phyloP scores from a whole-genome alignment of 345 rosid species.

The Mercurialis annua region DNA sequence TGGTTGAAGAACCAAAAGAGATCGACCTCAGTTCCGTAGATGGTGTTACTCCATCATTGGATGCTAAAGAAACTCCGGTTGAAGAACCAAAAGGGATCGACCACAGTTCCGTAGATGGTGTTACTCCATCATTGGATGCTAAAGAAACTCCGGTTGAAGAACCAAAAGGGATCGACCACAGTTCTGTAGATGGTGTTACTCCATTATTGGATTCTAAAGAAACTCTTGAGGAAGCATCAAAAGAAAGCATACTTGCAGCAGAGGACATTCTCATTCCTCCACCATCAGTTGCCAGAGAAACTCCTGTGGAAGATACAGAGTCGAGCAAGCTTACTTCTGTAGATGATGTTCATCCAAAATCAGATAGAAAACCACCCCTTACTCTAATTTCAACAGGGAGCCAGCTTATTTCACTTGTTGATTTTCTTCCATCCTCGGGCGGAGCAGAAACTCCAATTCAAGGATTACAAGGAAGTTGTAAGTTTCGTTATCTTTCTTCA shows the following conservation, averaged over 20 bases:
- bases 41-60: conserved; percentile 26
- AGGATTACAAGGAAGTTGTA: conserved; percentile 45
- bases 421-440: not conserved
- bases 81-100: too few relatives aligned
- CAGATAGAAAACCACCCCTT: conserved; percentile 19
- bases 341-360: conserved; percentile 30
- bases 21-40: too few relatives aligned
- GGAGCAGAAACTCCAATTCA: conserved; percentile 26
- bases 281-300: not conserved
- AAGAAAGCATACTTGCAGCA: conserved; percentile 14
- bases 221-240: conserved; percentile 17
- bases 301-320: conserved; percentile 25
- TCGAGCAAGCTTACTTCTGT: conserved; percentile 6
- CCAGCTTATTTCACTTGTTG: conserved; percentile 12
- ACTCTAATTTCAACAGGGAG: not conserved
- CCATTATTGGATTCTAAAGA: conserved; percentile 9
- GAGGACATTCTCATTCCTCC: not conserved
- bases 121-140: conserved; percentile 23
- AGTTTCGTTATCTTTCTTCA: conserved; percentile 26
- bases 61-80: too few relatives aligned
- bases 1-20: too few relatives aligned
- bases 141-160: conserved; percentile 28
- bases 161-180: conserved; percentile 25
- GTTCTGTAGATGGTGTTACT: conserved; percentile 18
- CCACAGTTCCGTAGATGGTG: too few relatives aligned